These are phyloP conservation scores for Trametes maxima DNA, from an alignment of 768 basidiomycete genomes.

Conservation along the genomic window DNA sequence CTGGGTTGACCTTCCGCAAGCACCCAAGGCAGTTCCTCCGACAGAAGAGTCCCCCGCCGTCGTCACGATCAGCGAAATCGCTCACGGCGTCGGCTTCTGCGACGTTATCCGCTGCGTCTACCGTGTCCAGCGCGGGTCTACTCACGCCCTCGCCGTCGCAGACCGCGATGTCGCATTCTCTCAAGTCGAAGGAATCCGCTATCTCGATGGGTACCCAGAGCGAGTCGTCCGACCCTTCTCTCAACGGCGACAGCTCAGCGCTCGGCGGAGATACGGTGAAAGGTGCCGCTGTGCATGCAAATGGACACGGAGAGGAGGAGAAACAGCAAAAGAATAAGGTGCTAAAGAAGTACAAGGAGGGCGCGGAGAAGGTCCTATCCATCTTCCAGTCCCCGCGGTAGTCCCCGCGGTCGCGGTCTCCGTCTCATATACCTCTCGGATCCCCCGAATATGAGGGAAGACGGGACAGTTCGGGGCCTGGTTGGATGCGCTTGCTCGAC, in stretches of 20 bases:
- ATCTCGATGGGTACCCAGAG: conserved; percentile 72
- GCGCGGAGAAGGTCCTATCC: conserved; percentile 83
- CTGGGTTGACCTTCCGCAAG: conserved; percentile 72
- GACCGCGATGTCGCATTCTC: conserved; percentile 60
- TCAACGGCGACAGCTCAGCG: conserved; percentile 48
- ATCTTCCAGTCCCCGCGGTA: conserved; percentile 72
- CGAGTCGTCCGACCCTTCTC: conserved; percentile 70
- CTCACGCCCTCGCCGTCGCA: conserved; percentile 67
- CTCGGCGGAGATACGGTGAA: conserved; percentile 35
- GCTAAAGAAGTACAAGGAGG: conserved; percentile 85
- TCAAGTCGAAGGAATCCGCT: conserved; percentile 82
- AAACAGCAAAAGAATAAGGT: conserved; percentile 68
- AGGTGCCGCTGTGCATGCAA: conserved; percentile 25
- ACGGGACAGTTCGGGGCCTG: not conserved
- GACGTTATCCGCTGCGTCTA: conserved; percentile 46
- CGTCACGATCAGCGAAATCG: conserved; percentile 42
- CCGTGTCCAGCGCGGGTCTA: conserved; percentile 49
- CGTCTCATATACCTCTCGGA: not conserved
- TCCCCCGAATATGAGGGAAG: not conserved
- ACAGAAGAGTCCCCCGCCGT: conserved; percentile 64
- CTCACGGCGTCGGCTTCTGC: conserved; percentile 49
- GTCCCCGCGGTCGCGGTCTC: conserved; percentile 14
- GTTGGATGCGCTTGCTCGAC: conserved; percentile 14
- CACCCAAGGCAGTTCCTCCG: conserved; percentile 72
- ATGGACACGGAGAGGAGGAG: conserved; percentile 41